A percentile compares a stretch with the other conserved stretches of the same genome.
These are phyloP conservation scores for Daldinia bambusicola DNA, from an alignment of 495 filamentous ascomycete genomes.

Conservation along the genomic window DNA sequence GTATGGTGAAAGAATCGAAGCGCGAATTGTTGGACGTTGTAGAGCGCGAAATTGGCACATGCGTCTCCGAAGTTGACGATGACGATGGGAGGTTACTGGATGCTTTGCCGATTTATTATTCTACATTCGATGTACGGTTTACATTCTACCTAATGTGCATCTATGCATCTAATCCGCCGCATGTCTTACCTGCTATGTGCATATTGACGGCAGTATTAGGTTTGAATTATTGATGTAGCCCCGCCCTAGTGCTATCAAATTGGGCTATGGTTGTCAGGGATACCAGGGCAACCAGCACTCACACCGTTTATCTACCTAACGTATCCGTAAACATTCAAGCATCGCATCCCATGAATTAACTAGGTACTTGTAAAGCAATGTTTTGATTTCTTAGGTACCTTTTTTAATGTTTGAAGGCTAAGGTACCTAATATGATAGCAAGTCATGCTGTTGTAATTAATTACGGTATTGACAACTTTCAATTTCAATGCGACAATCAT, in stretches of 20 bases:
- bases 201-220: neutral
- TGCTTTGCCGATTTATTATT: constrained; percentile 15
- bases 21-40: neutral
- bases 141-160: neutral
- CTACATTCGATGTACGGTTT: neutral
- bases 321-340: neutral
- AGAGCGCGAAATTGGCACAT: constrained; percentile 5
- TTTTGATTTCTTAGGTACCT: too few relatives aligned
- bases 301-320: neutral
- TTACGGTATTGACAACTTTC: too few relatives aligned
- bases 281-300: neutral
- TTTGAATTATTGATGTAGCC: neutral
- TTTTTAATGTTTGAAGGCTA: too few relatives aligned
- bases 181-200: too few relatives aligned
- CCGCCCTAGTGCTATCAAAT: too few relatives aligned
- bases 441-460: neutral
- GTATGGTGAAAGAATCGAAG: neutral
- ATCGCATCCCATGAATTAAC: too few relatives aligned
- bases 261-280: neutral
- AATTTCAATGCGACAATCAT: too few relatives aligned
- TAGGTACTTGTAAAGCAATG: too few relatives aligned
- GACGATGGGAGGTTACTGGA: constrained; percentile 13
- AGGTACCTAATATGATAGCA: neutral
- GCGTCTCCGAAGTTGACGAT: constrained; percentile 15
- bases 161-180: neutral